Percentiles rank a stretch among this genome's conserved stretches.
phyloP scores from a whole-genome alignment of 148 eudicot species.

The Chenopodium formosanum region DNA sequence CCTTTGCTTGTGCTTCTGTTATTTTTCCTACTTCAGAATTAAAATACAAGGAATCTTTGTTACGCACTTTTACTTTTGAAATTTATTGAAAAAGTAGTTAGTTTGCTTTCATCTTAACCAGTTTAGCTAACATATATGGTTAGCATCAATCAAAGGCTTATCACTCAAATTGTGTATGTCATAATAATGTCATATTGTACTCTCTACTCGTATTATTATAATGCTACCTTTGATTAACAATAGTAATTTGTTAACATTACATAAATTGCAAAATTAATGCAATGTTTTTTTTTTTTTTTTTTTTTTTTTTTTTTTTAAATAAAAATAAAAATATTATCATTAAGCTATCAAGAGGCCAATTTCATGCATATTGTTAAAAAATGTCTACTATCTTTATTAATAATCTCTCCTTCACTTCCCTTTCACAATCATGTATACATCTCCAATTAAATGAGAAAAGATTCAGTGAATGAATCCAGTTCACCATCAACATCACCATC shows the following conservation, averaged over 20 bases:
- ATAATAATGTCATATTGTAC: too few relatives aligned
- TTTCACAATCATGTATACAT: background rate
- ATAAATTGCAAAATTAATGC: background rate
- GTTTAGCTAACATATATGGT: too few relatives aligned
- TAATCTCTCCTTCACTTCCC: background rate
- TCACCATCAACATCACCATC: conserved; percentile 15
- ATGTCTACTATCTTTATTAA: too few relatives aligned
- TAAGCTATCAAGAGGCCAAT: background rate
- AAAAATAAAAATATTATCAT: background rate
- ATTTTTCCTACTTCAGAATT: background rate
- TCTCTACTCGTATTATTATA: too few relatives aligned
- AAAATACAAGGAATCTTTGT: background rate
- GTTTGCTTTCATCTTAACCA: background rate
- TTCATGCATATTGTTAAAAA: too few relatives aligned
- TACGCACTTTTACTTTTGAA: too few relatives aligned
- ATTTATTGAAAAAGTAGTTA: too few relatives aligned
- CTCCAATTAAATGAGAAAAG: conserved; percentile 29
- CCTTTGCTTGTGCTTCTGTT: background rate
- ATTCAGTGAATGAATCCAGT: conserved; percentile 39
- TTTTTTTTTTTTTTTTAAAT: too few relatives aligned
- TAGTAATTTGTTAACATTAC: background rate
- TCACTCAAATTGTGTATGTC: too few relatives aligned
- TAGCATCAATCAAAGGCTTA: too few relatives aligned
- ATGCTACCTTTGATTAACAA: background rate
- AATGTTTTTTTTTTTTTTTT: background rate